These are phyloP conservation scores for Magnolia officinalis DNA, from an alignment of 164 flowering plant species.

Conservation along the genomic window DNA sequence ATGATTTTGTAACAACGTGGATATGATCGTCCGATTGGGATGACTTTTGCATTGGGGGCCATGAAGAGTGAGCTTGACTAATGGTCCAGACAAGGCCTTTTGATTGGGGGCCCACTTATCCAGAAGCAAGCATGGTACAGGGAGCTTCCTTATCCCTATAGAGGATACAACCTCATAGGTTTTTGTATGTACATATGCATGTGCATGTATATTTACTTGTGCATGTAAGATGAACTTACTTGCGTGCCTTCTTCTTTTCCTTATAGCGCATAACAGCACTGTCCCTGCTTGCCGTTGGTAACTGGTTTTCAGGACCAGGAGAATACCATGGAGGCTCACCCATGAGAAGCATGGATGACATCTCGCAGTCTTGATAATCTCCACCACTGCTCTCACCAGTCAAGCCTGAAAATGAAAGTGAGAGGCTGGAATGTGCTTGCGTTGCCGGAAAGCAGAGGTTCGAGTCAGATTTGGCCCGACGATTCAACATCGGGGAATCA, in stretches of 20 bases:
- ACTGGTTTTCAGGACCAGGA: conserved; percentile 40
- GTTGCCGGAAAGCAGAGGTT: conserved; percentile 37
- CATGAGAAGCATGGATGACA: conserved; percentile 53
- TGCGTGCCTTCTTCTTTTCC: conserved; percentile 81
- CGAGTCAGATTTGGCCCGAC: conserved; percentile 69
- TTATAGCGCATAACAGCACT: conserved; percentile 80
- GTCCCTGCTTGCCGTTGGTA: conserved; percentile 47
- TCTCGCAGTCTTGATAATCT: conserved; percentile 79
- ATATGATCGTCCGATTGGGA: no score
- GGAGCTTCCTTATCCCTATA: no score
- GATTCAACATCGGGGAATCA: conserved; percentile 51
- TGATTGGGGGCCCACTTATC: no score
- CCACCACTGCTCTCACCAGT: conserved; percentile 60
- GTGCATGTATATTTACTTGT: no score
- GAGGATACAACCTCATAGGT: no score
- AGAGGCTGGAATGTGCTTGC: conserved; percentile 51
- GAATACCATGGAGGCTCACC: conserved; percentile 81
- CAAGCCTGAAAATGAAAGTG: conserved; percentile 56
- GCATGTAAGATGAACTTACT: conserved; percentile 37
- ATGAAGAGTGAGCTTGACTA: no score
- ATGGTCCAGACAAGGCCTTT: no score
- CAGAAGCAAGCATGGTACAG: no score
- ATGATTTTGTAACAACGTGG: no score
- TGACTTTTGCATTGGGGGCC: no score
- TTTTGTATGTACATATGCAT: no score